Percentiles rank a stretch among this genome's conserved stretches.
Evolutionary conservation across 2,329 filamentous ascomycete genomes (phyloP).

Genomic region (Aspergillus luchuensis): DNA sequence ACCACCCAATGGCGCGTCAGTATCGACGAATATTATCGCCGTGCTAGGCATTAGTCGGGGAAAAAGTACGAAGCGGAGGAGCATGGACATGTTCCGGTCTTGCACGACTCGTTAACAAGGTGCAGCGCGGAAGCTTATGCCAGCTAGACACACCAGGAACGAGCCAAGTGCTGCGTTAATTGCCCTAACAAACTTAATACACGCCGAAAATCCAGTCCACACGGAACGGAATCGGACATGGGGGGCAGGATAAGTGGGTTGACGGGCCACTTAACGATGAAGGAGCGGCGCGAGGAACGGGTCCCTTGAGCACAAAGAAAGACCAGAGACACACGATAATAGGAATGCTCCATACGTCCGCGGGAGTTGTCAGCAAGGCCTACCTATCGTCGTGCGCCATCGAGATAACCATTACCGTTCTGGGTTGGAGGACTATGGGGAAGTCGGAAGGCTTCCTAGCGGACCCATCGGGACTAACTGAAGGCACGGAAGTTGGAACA

Average conservation of each 20-base stretch:
- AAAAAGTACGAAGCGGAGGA: neutral
- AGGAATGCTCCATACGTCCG: neutral
- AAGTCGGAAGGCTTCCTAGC: conserved; percentile 2
- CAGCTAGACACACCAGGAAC: neutral
- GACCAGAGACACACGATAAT: neutral
- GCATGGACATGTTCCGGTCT: neutral
- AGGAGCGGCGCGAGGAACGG: neutral
- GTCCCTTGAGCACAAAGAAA: neutral
- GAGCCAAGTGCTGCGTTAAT: neutral
- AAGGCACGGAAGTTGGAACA: neutral
- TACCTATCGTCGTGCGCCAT: neutral
- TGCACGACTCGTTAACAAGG: neutral
- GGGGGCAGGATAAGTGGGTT: neutral
- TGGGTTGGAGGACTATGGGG: conserved; percentile 3
- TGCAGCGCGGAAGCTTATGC: neutral
- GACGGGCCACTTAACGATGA: neutral
- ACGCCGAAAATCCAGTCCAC: neutral
- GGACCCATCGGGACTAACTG: neutral
- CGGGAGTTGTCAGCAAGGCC: neutral
- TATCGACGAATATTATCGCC: neutral
- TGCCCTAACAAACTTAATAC: neutral
- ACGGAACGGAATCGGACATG: neutral
- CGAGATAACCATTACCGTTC: neutral
- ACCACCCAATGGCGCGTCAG: neutral
- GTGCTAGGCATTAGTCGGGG: neutral